A percentile compares a stretch with the other conserved stretches of the same genome.
Evolutionary conservation across 176 grass and related monocot species (phyloP).

Genomic region (Luzula sylvatica): DNA sequence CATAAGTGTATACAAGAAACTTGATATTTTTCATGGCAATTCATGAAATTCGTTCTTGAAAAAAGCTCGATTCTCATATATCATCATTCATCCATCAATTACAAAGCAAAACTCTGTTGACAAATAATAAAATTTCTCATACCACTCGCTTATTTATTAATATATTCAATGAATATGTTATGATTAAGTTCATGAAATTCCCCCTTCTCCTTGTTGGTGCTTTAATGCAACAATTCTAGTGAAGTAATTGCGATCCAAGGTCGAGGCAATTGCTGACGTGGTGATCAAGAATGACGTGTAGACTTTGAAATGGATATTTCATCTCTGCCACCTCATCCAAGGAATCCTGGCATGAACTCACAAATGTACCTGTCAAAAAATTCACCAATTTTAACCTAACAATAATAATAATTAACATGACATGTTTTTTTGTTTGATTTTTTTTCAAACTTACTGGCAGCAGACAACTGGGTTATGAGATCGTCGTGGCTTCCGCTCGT

Average conservation of each 20-base stretch:
- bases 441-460: conserved; percentile 1
- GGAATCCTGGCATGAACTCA: conserved; percentile 7
- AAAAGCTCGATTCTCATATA: too few relatives aligned
- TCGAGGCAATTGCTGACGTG: conserved; percentile 15
- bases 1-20: too few relatives aligned
- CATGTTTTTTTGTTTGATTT: not conserved
- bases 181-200: too few relatives aligned
- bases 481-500: conserved; percentile 1
- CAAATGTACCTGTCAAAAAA: conserved; percentile 1
- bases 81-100: too few relatives aligned
- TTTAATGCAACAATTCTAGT: too few relatives aligned
- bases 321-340: conserved; percentile 6
- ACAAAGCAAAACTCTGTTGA: too few relatives aligned
- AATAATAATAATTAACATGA: not conserved
- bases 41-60: too few relatives aligned
- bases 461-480: conserved; percentile 8
- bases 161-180: too few relatives aligned
- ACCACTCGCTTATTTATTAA: too few relatives aligned
- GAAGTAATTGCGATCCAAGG: not conserved
- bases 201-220: too few relatives aligned
- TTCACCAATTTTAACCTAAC: not conserved
- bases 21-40: too few relatives aligned
- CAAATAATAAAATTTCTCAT: too few relatives aligned
- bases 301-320: not conserved
- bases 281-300: conserved; percentile 11